These are phyloP conservation scores for Coemansia sp. DNA, from an alignment of 192 early-diverging fungal species.

Conservation along the genomic window DNA sequence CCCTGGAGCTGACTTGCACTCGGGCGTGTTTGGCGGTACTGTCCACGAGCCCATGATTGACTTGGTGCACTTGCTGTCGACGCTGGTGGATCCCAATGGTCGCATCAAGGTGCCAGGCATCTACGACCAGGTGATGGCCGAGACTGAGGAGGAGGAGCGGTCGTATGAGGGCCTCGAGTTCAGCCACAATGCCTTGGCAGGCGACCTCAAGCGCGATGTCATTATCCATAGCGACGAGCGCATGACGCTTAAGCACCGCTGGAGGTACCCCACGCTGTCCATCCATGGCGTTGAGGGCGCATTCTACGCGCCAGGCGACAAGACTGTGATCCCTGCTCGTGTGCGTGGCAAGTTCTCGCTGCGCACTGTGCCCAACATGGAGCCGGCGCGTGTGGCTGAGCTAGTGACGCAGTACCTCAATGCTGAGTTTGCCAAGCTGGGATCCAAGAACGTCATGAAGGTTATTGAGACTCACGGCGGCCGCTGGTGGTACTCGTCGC, in stretches of 20 bases:
- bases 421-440: constrained; percentile 88
- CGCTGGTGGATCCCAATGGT: constrained; percentile 82
- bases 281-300: constrained; percentile 98
- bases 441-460: constrained; percentile 81
- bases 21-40: constrained; percentile 92
- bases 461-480: constrained; percentile 82
- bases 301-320: constrained; percentile 89
- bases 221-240: constrained; percentile 78
- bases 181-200: constrained; percentile 54
- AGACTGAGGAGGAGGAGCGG: constrained; percentile 79
- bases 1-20: constrained; percentile 91
- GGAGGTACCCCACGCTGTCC: constrained; percentile 95
- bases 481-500: constrained; percentile 89
- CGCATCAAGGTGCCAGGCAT: constrained; percentile 92
- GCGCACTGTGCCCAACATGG: constrained; percentile 92
- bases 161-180: constrained; percentile 89
- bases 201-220: constrained; percentile 76
- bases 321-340: constrained; percentile 96
- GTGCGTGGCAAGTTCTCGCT: constrained; percentile 99
- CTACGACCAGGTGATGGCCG: constrained; percentile 85
- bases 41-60: constrained; percentile 99
- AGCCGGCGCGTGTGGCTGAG: constrained; percentile 76
- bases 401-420: constrained; percentile 75
- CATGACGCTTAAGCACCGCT: constrained; percentile 85
- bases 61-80: constrained; percentile 79